These are phyloP conservation scores for Cyberlindnera maclurae DNA, from an alignment of 805 yeast species.

Conservation along the genomic window DNA sequence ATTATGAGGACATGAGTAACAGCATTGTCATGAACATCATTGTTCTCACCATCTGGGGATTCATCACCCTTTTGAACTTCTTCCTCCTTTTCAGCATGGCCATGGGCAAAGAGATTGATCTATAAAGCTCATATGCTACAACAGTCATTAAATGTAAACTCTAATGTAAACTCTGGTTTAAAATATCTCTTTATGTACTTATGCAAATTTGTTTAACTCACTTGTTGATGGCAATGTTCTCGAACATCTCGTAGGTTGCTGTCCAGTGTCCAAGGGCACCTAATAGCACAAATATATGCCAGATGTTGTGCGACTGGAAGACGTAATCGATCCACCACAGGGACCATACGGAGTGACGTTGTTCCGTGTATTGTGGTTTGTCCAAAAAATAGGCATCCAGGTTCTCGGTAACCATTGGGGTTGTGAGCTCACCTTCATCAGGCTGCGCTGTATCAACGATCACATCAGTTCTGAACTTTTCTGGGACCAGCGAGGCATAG, in stretches of 20 bases:
- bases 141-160: too few species aligned
- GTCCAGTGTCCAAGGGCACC: constrained; percentile 88
- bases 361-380: constrained; percentile 29
- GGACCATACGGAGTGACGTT: constrained; percentile 37
- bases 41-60: constrained; percentile 59
- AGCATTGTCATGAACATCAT: constrained; percentile 39
- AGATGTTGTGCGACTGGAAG: constrained; percentile 76
- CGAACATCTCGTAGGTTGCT: constrained; percentile 69
- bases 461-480: constrained; percentile 74
- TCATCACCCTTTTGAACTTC: constrained; percentile 61
- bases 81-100: constrained; percentile 48
- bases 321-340: constrained; percentile 82
- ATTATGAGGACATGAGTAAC: constrained; percentile 35
- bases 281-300: constrained; percentile 88
- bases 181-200: too few species aligned
- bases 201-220: not conserved
- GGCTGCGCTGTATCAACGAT: constrained; percentile 39
- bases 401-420: constrained; percentile 26
- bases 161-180: too few species aligned
- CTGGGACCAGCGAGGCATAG: constrained; percentile 85
- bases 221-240: constrained; percentile 24
- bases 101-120: constrained; percentile 34
- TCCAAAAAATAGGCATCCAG: constrained; percentile 33
- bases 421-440: constrained; percentile 26
- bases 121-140: constrained; percentile 12